Conservation (phyloP, 257 asterid genomes). For the Orobanche coerulescens region DNA sequence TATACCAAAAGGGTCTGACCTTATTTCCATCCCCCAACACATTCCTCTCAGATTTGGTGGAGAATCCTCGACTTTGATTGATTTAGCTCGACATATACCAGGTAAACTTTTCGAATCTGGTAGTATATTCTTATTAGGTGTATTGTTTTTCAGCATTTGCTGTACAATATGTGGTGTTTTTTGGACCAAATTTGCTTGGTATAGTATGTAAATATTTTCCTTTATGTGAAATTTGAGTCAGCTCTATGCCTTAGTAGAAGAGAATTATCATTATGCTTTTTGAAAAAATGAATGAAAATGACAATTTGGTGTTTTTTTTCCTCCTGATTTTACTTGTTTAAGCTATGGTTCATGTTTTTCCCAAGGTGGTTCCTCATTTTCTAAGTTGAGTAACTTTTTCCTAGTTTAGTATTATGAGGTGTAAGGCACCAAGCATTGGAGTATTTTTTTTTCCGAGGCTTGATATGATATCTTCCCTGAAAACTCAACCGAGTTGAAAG, state of each 20-base stretch:
- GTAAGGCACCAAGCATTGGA: neutral
- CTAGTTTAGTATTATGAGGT: neutral
- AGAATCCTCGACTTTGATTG: constrained; percentile 35
- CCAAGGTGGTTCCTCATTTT: neutral
- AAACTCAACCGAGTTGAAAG: neutral
- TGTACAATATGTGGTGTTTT: neutral
- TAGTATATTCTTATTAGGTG: neutral
- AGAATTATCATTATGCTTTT: neutral
- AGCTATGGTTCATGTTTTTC: neutral
- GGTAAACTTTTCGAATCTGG: constrained; percentile 33
- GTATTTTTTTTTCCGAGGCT: too few relatives aligned
- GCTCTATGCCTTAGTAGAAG: neutral
- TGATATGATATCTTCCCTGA: neutral
- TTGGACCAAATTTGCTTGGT: neutral
- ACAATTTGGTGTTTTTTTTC: neutral
- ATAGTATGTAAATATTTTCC: neutral
- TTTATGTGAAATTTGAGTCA: neutral
- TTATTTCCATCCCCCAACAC: constrained; percentile 69
- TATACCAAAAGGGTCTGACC: constrained; percentile 71
- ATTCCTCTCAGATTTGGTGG: constrained; percentile 62
- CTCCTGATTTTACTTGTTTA: neutral
- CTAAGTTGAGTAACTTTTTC: neutral
- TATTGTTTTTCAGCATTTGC: neutral
- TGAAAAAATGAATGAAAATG: neutral
- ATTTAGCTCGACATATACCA: constrained; percentile 66